These are phyloP conservation scores for Exophiala sp. DNA, from an alignment of 2,329 filamentous ascomycete genomes.

Conservation along the genomic window DNA sequence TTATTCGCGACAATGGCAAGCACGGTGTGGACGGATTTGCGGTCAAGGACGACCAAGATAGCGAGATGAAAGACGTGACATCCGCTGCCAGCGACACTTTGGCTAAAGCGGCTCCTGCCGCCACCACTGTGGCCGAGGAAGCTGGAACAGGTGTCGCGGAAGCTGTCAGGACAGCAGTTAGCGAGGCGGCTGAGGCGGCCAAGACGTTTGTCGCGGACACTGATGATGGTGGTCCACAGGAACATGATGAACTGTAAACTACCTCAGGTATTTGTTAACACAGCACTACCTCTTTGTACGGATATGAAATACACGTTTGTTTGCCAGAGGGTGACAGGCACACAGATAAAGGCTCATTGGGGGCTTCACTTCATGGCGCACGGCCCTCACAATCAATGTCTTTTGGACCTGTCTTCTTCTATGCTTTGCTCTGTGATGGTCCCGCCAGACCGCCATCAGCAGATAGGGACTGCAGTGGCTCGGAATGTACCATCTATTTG, in stretches of 20 bases:
- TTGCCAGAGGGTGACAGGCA: no score
- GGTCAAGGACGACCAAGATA: conserved; percentile 51
- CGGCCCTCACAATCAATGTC: no score
- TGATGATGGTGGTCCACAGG: conserved; percentile 23
- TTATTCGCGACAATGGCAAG: conserved; percentile 93
- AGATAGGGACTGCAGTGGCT: no score
- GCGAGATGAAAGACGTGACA: conserved; percentile 54
- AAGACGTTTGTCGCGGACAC: conserved; percentile 23
- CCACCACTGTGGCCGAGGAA: conserved; percentile 48
- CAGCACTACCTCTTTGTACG: neutral
- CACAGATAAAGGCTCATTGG: no score
- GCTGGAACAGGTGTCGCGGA: conserved; percentile 35
- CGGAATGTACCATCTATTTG: no score
- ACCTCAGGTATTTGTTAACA: neutral
- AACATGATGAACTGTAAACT: conserved; percentile 28
- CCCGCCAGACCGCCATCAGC: no score
- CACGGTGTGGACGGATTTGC: conserved; percentile 66
- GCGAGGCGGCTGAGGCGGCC: conserved; percentile 18
- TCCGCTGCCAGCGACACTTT: conserved; percentile 32
- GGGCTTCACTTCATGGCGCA: no score
- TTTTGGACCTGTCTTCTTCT: no score
- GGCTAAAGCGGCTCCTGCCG: conserved; percentile 29
- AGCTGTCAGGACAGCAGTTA: neutral
- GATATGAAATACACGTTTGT: no score
- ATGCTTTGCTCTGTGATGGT: no score